Evolutionary conservation across 2,329 filamentous ascomycete species (phyloP), one percentile per base, ranked within the genome.

Genomic region (Phyllachora maydis): DNA sequence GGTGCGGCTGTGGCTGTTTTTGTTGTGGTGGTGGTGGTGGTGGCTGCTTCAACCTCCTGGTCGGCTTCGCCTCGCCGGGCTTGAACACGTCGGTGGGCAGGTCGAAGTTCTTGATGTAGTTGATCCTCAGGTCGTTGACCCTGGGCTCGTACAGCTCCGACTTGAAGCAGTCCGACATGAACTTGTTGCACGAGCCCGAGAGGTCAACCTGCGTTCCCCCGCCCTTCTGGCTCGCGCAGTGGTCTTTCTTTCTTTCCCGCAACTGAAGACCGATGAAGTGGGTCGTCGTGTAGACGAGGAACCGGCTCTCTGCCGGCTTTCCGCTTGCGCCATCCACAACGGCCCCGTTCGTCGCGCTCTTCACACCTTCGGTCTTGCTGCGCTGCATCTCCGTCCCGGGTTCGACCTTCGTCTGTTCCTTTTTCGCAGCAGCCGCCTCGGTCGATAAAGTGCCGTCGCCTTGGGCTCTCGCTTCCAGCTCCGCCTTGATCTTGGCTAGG

Each of bases 241-340:
- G 64, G 18, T 61, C n/a, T n/a, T n/a, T n/a, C n/a, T n/a, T n/a
- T n/a, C n/a, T n/a, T n/a, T n/a, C n/a, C n/a, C n/a, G 59, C 26
- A 93, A 51, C 36, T 85, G 75, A 22, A 95, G 59, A 17, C 88
- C 88, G 40, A 98, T 81, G 42, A 95, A 98, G 45, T 83, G 85
- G 2, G 83, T 93, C 13, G 81, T 82, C 0, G 85, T 95, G 43
- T 78, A 91, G 14, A 95, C 54, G 20, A 45, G 34, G 19, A 38
- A 26, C n/a, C 27, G 23, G n/a, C 23, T 13, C 17, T 33, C 27
- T 3, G 27, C 27, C 12, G 34, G 34, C 16, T 26, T 19, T 14
- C 7, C 22, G 12, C 24, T 27, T 10, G 25, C 27, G 14, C 22
- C 25, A 7, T 32, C 27, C 7, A 25, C 23, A 5, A 23, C 23